These are phyloP conservation scores for Chaetomium sp. DNA, from an alignment of 2,329 filamentous ascomycete genomes.

Conservation along the genomic window DNA sequence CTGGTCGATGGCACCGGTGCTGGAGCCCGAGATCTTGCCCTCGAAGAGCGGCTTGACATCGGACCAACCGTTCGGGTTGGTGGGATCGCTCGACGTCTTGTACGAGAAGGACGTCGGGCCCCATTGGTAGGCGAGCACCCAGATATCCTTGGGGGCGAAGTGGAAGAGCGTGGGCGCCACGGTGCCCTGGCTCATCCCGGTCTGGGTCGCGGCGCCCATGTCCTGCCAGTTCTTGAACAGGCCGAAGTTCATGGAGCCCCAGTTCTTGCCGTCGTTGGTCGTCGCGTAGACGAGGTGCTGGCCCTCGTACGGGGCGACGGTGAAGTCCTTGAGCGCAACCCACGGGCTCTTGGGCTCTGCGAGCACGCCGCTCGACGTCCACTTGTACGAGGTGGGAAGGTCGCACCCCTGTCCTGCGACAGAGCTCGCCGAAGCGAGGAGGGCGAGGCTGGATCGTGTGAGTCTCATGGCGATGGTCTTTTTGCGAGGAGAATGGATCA, in stretches of 20 bases:
- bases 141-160: conserved; percentile 62
- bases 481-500: background rate
- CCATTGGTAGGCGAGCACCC: conserved; percentile 70
- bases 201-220: conserved; percentile 57
- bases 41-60: conserved; percentile 56
- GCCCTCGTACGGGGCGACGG: conserved; percentile 55
- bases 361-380: conserved; percentile 55
- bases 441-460: background rate
- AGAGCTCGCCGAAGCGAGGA: background rate
- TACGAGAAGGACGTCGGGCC: conserved; percentile 62
- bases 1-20: conserved; percentile 63
- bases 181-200: conserved; percentile 47
- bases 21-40: conserved; percentile 53
- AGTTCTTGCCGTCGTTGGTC: conserved; percentile 49
- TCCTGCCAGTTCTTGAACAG: conserved; percentile 56
- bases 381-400: conserved; percentile 58
- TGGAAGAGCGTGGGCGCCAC: conserved; percentile 66
- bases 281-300: conserved; percentile 64
- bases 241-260: conserved; percentile 62
- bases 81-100: conserved; percentile 59
- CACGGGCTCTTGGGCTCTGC: conserved; percentile 56
- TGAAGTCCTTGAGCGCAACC: conserved; percentile 66
- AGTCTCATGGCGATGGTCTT: background rate
- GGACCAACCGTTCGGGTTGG: conserved; percentile 60
- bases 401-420: conserved; percentile 41